Base-by-base conservation (phyloP, 1,284 basidiomycete genomes). In the Peniophora sp. region DNA sequence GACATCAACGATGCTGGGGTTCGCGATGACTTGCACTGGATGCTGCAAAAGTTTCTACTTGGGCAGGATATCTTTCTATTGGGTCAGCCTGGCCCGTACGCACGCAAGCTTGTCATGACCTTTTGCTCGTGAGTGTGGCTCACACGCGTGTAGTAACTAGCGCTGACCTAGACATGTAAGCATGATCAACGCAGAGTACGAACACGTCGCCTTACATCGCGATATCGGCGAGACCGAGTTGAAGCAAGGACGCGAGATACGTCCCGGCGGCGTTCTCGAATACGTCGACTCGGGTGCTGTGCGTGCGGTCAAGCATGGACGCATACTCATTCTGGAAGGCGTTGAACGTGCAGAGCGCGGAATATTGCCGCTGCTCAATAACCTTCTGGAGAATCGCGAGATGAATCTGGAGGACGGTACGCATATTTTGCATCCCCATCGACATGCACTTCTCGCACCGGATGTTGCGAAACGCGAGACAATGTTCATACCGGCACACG, bases 361-460 rank as follows among this genome's bases (percentile, higher is more conserved):
- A 17, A 71, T 71, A 20, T 69, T 71, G 68, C 69, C 68, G 76
- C 71, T 83, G 3, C 68, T 85, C 10, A 84, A 84, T 56, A 85
- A 84, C 60, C 66, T 85, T 3, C 59, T 85, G 43, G 82, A 85
- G 64, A 83, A 83, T 61, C 69, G 81, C 35, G 81, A 85, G 65
- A 81, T 85, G 79, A 83, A 85, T 53, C 63, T 85, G 23, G 81
- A 83, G 54, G 81, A 85, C 51, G 81, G 81, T 23, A 81, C 88
- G 55, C 82, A 92, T 73, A 81, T 85, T 43, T 73, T 85, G 23
- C 81, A 84, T 56, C 75, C 79, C 0, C 75, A 79, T 50, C 74
- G 79, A 37, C 75, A 75, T 55, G 70, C 72, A 8, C 71, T 77
- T 46, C 62, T 83, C 12, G 42, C 60, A 37, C 51, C 52, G 1